Evolutionary conservation across 495 filamentous ascomycete genomes (phyloP), one percentile per base, ranked within the genome.

Genomic region (Penicillium antarcticum): DNA sequence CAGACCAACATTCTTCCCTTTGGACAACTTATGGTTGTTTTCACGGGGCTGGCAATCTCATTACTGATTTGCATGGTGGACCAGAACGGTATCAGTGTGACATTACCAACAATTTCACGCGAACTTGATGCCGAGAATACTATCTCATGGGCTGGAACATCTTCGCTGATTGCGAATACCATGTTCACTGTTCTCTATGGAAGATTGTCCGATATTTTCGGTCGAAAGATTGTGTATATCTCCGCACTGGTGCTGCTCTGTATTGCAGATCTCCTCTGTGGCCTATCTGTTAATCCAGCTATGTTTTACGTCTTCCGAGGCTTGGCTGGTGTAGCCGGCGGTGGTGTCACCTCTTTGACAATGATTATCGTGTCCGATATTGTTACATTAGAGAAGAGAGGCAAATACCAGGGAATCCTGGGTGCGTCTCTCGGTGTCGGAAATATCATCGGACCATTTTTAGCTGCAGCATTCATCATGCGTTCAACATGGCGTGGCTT

Each of bases 101-200:
- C 77, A 2, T 63, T 87, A 0, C 84, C 83, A 1, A 80, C 78
- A 10, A 82, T 87, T 53, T 79, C 79, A 33, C 67, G 65, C 43
- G 81, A 85, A 39, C 69, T 87, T 1, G 53, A 80, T 45, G 80
- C 77, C 0, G 56, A 70, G 32, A 69, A 80, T 31, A 85, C 82
- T 13, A 85, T 89, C 18, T 87, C 81, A 0, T 92, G 87, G 87
- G 80, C 87, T 5, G 88, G 86, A n/a, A 90, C 85, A 1, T 87
- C 86, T 3, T 85, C 85, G 19, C 68, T 90, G 16, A 84, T 91
- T 45, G 84, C 85, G 2, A 87, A 87, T 59, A 87, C 84, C 10
- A 82, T 84, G 46, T 88, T 87, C 45, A 80, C 81, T 12, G 78
- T 82, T n/a, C 68, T 82, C 0, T 84, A 82, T 41, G 80, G 80